These are phyloP conservation scores for Phytophthora capsici DNA, from an alignment of 352 stramenopile species.

Conservation along the genomic window DNA sequence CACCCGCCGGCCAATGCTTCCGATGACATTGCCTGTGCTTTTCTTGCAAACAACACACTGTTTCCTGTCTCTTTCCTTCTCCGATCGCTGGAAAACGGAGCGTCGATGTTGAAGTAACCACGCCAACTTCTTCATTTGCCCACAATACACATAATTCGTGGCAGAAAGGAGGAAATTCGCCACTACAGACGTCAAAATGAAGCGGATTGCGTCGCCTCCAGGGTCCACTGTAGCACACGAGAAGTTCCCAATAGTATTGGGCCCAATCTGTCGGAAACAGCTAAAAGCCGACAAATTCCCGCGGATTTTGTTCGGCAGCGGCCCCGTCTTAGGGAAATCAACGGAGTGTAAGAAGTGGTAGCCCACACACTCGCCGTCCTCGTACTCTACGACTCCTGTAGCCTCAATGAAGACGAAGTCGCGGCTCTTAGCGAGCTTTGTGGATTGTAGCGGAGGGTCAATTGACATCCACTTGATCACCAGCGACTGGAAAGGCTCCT, in stretches of 20 bases:
- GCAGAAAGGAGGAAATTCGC: slow-evolving; percentile 39
- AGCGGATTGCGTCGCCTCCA: slow-evolving; percentile 34
- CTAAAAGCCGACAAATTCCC: slow-evolving; percentile 44
- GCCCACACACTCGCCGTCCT: slow-evolving; percentile 5
- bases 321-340: slow-evolving; percentile 39
- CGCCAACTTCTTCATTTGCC: slow-evolving; percentile 59
- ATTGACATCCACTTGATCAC: slow-evolving; percentile 41
- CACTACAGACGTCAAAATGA: slow-evolving; percentile 25
- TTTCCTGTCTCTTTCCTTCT: neutral
- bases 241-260: slow-evolving; percentile 46
- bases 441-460: slow-evolving; percentile 18
- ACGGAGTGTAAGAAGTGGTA: slow-evolving; percentile 33
- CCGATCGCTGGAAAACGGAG: slow-evolving; percentile 3
- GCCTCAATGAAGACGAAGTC: slow-evolving; percentile 16
- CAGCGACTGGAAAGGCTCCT: slow-evolving; percentile 34
- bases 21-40: slow-evolving; percentile 23
- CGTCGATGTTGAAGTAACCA: slow-evolving; percentile 39
- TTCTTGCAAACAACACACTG: slow-evolving; percentile 36
- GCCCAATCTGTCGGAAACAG: slow-evolving; percentile 44
- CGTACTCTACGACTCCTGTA: slow-evolving; percentile 6
- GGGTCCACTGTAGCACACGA: slow-evolving; percentile 31
- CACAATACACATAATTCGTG: slow-evolving; percentile 47
- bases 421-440: slow-evolving; percentile 6
- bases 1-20: slow-evolving; percentile 21
- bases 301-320: slow-evolving; percentile 36